Evolutionary conservation across 1,284 basidiomycete species (phyloP).

Genomic region (Papiliotrema laurentii): DNA sequence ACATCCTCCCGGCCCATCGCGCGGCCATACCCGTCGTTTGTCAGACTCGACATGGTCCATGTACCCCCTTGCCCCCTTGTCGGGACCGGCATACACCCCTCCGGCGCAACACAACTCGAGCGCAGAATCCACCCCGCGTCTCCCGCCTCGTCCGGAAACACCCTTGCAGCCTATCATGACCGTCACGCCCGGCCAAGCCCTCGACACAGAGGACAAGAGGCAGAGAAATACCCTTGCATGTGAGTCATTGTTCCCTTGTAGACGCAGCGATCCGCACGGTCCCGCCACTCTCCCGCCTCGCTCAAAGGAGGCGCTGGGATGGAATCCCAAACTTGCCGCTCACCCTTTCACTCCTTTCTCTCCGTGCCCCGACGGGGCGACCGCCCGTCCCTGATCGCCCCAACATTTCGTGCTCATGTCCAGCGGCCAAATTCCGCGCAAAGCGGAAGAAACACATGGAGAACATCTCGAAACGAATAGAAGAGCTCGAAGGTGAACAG

Average conservation of each 20-base stretch:
- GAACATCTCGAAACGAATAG: constrained; percentile 19
- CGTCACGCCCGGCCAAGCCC: neutral
- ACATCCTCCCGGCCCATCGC: neutral
- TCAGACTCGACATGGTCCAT: no score
- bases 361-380: neutral
- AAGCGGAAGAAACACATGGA: constrained; percentile 29
- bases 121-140: neutral
- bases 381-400: neutral
- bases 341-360: no score
- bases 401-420: neutral
- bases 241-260: constrained; percentile 9
- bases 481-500: constrained; percentile 25
- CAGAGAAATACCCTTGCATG: constrained; percentile 32
- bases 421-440: constrained; percentile 33
- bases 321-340: no score
- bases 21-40: neutral
- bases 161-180: neutral
- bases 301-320: no score
- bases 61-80: no score
- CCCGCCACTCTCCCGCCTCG: no score
- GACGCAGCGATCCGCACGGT: no score
- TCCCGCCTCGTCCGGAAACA: neutral
- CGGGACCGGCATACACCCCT: neutral
- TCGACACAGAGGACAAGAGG: constrained; percentile 29
- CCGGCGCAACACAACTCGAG: neutral